Conservation (phyloP, 2,329 filamentous ascomycete genomes). For the Ascosphaera apis region DNA sequence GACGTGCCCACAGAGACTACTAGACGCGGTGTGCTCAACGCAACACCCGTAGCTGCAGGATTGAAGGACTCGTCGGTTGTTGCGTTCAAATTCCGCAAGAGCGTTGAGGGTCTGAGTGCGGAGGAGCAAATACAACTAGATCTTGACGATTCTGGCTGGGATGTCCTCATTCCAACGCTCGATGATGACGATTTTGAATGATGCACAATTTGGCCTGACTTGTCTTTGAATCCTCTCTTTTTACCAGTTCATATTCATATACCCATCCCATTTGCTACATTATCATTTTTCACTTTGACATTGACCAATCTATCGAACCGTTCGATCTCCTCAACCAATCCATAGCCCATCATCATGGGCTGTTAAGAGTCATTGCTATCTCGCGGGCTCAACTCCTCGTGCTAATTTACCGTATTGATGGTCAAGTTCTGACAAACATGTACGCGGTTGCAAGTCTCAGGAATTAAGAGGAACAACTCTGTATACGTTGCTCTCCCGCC, state of each 20-base stretch:
- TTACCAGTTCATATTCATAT: not conserved
- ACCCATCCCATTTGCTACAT: not conserved
- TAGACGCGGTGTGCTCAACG: slow-evolving; percentile 12
- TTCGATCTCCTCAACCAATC: too few relatives aligned
- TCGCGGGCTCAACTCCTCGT: too few relatives aligned
- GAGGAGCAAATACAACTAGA: slow-evolving; percentile 13
- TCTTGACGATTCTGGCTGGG: slow-evolving; percentile 7
- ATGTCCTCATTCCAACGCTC: slow-evolving; percentile 7
- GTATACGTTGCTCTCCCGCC: too few relatives aligned
- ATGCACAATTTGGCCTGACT: not conserved
- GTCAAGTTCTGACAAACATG: too few relatives aligned
- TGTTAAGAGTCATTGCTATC: too few relatives aligned
- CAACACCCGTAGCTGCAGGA: slow-evolving; percentile 13
- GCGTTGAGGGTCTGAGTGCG: slow-evolving; percentile 16
- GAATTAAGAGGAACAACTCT: too few relatives aligned
- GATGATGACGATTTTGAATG: slow-evolving; percentile 4
- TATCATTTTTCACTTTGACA: too few relatives aligned
- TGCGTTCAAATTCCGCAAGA: slow-evolving; percentile 16
- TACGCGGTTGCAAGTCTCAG: too few relatives aligned
- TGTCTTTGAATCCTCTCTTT: not conserved
- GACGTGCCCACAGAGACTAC: slow-evolving; percentile 12
- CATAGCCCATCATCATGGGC: too few relatives aligned
- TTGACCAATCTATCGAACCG: too few relatives aligned
- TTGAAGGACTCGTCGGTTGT: slow-evolving; percentile 18
- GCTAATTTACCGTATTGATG: too few relatives aligned